Conservation (phyloP, 352 stramenopile genomes). For the Plasmopara viticola region DNA sequence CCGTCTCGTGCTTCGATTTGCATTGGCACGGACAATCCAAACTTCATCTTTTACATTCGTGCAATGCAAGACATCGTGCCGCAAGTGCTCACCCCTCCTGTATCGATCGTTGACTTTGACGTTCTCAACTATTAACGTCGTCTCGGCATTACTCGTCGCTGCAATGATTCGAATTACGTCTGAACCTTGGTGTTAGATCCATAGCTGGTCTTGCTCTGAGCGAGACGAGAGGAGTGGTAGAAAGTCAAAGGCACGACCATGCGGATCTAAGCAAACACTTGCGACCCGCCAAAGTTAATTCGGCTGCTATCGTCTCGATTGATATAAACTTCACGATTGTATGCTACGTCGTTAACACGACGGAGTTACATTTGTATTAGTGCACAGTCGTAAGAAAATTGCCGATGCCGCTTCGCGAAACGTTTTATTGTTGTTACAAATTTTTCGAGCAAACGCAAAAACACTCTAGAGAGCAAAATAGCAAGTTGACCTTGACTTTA, state of each 20-base stretch:
- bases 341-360: too few relatives aligned
- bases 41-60: conserved; percentile 89
- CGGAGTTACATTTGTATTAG: too few relatives aligned
- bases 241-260: conserved; percentile 50
- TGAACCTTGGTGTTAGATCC: conserved; percentile 80
- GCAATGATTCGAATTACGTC: conserved; percentile 91
- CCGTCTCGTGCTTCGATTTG: too few relatives aligned
- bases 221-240: conserved; percentile 91
- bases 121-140: conserved; percentile 93
- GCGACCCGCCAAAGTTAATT: too few relatives aligned
- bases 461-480: too few relatives aligned
- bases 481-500: too few relatives aligned
- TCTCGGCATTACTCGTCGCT: conserved; percentile 96
- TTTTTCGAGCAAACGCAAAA: too few relatives aligned
- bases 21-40: conserved; percentile 87
- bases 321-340: too few relatives aligned
- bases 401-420: too few relatives aligned
- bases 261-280: conserved; percentile 33
- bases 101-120: conserved; percentile 95
- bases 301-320: too few relatives aligned
- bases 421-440: too few relatives aligned
- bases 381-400: too few relatives aligned
- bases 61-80: conserved; percentile 66
- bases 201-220: conserved; percentile 89
- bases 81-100: conserved; percentile 91